Base-by-base conservation (phyloP, 2,329 filamentous ascomycete species). In the Metarhizium anisopliae region DNA sequence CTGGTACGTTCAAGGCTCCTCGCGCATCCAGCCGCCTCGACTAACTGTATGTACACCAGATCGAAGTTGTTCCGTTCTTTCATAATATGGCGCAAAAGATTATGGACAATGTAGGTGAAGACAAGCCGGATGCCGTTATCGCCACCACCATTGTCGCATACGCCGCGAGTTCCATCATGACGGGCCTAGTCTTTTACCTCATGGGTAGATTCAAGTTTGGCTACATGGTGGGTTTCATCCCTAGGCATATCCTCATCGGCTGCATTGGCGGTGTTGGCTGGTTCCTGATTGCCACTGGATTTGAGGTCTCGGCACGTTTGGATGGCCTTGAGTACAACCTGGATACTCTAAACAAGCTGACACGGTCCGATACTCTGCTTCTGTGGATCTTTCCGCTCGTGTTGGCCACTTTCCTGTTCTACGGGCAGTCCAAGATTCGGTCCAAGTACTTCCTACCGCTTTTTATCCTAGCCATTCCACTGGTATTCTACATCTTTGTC, bases 31-130 rank as follows among this genome's bases (percentile, higher is more conserved):
- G 8, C 20, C 18, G 6, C 32, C 11, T n/a, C 14, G 36, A 14
- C 35, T 25, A 13, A n/a, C 20, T 16, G 49, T 7, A 29, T 6
- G 20, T 20, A 38, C 53, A 51, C 59, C 59, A 87, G 83, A 99
- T 97, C 62, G 94, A 99, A 73, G 93, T 97, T 1, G 93, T 99
- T 1, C 94, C 93, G 0, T 99, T 99, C 74, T 97, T 99, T 69
- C 94, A 99, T 73, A 95, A 93, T 66, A 99, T 99, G 93, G 92
- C 94, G 0, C 85, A 86, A 60, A 93, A 87, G 35, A 96, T 97
- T 66, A 84, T 94, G 61, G 76, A 78, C 14, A 78, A 81, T 47
- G 85, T 99, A 60, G 90, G 93, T 16, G 83, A 87, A 59, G 85
- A 92, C 20, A 85, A 94, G 30, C 84, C 89, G 1, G 86, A 94